A percentile compares a stretch with the other conserved stretches of the same genome.
Evolutionary conservation across 352 stramenopile species (phyloP).

Genomic region (Pythium brachiatum): DNA sequence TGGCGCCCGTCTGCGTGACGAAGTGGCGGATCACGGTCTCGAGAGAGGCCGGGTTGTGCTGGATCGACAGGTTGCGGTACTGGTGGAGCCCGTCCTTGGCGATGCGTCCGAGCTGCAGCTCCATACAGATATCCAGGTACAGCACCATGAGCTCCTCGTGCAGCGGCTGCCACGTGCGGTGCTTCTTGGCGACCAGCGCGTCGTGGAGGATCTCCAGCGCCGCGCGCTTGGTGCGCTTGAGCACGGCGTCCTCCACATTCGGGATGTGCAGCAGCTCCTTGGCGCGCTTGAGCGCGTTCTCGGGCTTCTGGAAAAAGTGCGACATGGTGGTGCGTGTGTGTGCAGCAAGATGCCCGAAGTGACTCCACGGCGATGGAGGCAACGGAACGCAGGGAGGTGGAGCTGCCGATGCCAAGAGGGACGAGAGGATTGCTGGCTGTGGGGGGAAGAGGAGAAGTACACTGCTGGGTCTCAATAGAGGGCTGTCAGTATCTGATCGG

Average conservation of each 20-base stretch:
- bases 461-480: background rate
- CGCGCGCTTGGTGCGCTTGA: slow-evolving; percentile 78
- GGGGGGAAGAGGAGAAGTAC: background rate
- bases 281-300: slow-evolving; percentile 90
- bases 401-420: background rate
- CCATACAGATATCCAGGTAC: slow-evolving; percentile 96
- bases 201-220: slow-evolving; percentile 91
- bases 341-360: background rate
- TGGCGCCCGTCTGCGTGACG: slow-evolving; percentile 85
- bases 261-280: slow-evolving; percentile 84
- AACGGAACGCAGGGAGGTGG: too few species aligned
- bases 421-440: background rate
- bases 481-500: background rate
- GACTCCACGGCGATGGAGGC: background rate
- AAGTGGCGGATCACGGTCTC: slow-evolving; percentile 94
- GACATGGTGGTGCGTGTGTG: slow-evolving; percentile 42
- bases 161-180: slow-evolving; percentile 95
- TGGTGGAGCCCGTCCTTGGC: slow-evolving; percentile 98
- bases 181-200: slow-evolving; percentile 93
- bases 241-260: slow-evolving; percentile 61
- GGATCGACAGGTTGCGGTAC: slow-evolving; percentile 95
- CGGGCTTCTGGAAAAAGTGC: slow-evolving; percentile 89
- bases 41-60: slow-evolving; percentile 94
- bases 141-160: slow-evolving; percentile 97
- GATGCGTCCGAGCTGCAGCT: slow-evolving; percentile 91